phyloP scores from a whole-genome alignment of 2,329 filamentous ascomycete species.

The Zasmidium cellare region DNA sequence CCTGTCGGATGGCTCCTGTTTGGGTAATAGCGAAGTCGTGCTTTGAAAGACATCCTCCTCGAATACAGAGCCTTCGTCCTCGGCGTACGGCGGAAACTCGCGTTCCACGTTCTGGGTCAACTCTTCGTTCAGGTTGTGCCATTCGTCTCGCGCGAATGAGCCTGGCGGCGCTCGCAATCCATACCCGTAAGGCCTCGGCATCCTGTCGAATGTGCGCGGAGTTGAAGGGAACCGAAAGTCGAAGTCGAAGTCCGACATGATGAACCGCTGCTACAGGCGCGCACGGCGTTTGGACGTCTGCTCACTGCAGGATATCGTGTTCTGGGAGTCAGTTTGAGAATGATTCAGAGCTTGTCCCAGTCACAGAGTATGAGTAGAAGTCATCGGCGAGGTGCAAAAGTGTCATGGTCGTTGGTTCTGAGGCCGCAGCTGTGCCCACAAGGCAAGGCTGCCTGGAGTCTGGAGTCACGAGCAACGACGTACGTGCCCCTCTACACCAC shows the following conservation, averaged over 20 bases:
- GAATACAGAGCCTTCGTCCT: not conserved
- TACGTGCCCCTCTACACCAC: conserved; percentile 9
- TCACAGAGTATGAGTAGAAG: not conserved
- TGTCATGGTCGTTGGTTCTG: not conserved
- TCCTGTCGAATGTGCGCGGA: not conserved
- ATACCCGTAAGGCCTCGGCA: not conserved
- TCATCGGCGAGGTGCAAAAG: not conserved
- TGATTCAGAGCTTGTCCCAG: not conserved
- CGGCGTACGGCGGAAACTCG: not conserved
- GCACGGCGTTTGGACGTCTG: not conserved
- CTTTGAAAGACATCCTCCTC: not conserved
- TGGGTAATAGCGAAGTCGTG: not conserved
- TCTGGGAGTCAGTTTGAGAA: not conserved
- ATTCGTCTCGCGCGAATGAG: not conserved
- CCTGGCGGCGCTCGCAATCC: not conserved
- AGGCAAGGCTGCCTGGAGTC: conserved; percentile 16
- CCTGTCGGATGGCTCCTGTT: not conserved
- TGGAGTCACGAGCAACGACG: conserved; percentile 5
- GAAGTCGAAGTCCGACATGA: not conserved
- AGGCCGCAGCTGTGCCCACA: not conserved
- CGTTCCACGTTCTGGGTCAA: not conserved
- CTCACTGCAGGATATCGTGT: too few species aligned
- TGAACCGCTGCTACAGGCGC: not conserved
- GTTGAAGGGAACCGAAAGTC: not conserved
- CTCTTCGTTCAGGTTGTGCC: not conserved